Evolutionary conservation across 768 basidiomycete species (phyloP).

Genomic region (Tricholoma terreum): DNA sequence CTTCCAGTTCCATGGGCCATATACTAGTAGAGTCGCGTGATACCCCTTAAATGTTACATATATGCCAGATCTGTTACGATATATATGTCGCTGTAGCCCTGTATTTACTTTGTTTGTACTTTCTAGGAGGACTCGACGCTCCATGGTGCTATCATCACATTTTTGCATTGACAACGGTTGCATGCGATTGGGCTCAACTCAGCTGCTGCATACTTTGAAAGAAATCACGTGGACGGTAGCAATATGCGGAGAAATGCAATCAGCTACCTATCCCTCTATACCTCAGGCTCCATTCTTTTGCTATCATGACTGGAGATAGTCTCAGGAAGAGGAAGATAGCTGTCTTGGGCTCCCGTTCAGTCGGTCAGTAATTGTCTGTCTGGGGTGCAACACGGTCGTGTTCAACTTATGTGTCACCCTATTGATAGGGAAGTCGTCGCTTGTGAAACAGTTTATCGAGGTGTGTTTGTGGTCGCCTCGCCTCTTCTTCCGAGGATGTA

Average conservation of each 20-base stretch:
- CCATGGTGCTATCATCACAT: too few relatives aligned
- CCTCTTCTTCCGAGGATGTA: not conserved
- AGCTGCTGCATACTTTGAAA: not conserved
- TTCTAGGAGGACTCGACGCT: too few relatives aligned
- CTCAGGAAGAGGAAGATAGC: slow-evolving; percentile 88
- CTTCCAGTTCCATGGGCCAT: slow-evolving; percentile 47
- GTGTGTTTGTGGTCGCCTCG: slow-evolving; percentile 17
- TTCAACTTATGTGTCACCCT: not conserved
- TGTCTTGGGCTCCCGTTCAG: slow-evolving; percentile 84
- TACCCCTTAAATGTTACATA: slow-evolving; percentile 1
- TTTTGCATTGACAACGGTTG: too few relatives aligned
- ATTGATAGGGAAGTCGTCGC: slow-evolving; percentile 85
- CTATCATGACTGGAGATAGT: slow-evolving; percentile 24
- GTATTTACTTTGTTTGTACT: too few relatives aligned
- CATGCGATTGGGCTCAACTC: too few relatives aligned
- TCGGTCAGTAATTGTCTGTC: slow-evolving; percentile 53
- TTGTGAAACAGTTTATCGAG: slow-evolving; percentile 92
- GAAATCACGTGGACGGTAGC: not conserved
- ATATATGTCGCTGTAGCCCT: not conserved
- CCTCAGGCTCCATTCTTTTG: slow-evolving; percentile 2
- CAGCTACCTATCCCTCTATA: not conserved
- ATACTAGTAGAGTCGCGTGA: not conserved
- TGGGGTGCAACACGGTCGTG: not conserved
- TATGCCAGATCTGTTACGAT: not conserved
- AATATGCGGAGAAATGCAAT: not conserved